Percentiles rank a stretch among this genome's conserved stretches.
Evolutionary conservation across 2,329 filamentous ascomycete species (phyloP).

Genomic region (Aspergillus carbonarius): DNA sequence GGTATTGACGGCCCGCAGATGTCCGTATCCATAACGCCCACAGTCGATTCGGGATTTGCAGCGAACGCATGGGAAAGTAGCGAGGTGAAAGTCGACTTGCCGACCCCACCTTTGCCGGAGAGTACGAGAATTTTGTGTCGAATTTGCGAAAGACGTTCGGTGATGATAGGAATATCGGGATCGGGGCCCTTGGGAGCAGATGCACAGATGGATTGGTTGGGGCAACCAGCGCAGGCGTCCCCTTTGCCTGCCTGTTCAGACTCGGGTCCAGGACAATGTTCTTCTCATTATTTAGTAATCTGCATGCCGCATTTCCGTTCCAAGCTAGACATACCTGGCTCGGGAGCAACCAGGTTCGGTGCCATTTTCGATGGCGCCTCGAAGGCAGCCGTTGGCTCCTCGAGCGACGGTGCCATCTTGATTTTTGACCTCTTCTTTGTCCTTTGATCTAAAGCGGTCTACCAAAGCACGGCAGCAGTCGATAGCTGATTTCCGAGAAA

Average conservation of each 20-base stretch:
- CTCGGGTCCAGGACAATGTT: conserved; percentile 84
- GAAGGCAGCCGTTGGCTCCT: conserved; percentile 71
- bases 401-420: conserved; percentile 78
- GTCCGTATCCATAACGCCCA: conserved; percentile 97
- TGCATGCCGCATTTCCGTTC: not conserved
- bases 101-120: conserved; percentile 93
- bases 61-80: conserved; percentile 89
- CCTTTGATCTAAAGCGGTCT: not conserved
- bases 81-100: conserved; percentile 90
- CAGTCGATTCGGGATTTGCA: conserved; percentile 70
- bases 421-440: not conserved
- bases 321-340: conserved; percentile 60
- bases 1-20: conserved; percentile 95
- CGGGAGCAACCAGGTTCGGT: conserved; percentile 85
- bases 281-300: conserved; percentile 36
- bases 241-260: conserved; percentile 58
- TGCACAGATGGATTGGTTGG: conserved; percentile 93
- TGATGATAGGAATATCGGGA: conserved; percentile 87
- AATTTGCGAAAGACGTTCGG: conserved; percentile 75
- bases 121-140: conserved; percentile 91
- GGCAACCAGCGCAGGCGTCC: conserved; percentile 90
- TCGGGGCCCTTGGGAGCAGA: conserved; percentile 93
- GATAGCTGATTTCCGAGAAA: not conserved
- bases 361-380: conserved; percentile 73
- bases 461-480: not conserved